Percentiles rank a stretch among this genome's conserved stretches.
Conservation (phyloP, 2,329 filamentous ascomycete species). For the Microdochium trichocladiopsis region DNA sequence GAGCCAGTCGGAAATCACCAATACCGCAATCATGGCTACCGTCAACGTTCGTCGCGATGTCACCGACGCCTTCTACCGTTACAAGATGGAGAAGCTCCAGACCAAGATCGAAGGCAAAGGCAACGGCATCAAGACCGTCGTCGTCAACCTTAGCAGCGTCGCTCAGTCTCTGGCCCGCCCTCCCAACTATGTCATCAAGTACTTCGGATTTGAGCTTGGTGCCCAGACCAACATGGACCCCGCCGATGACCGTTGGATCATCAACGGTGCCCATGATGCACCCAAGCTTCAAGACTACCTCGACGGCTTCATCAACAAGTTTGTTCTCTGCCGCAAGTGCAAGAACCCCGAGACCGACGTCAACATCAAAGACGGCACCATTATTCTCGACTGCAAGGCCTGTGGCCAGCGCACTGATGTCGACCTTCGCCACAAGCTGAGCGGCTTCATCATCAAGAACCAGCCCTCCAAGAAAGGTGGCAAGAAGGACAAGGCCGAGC, state of each 20-base stretch:
- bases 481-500: slow-evolving; percentile 88
- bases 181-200: slow-evolving; percentile 96
- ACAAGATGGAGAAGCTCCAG: slow-evolving; percentile 99
- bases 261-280: slow-evolving; percentile 96
- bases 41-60: slow-evolving; percentile 98
- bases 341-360: slow-evolving; percentile 99
- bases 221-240: slow-evolving; percentile 98
- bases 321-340: slow-evolving; percentile 99
- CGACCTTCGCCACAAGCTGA: slow-evolving; percentile 90
- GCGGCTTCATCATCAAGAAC: slow-evolving; percentile 95
- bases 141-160: slow-evolving; percentile 94
- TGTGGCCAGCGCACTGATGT: slow-evolving; percentile 91
- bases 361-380: slow-evolving; percentile 86
- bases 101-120: slow-evolving; percentile 99
- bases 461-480: slow-evolving; percentile 85
- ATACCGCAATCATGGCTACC: slow-evolving; percentile 77
- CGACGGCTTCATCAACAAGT: slow-evolving; percentile 96
- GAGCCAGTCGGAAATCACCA: slow-evolving; percentile 6
- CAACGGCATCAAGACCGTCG: slow-evolving; percentile 98
- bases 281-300: slow-evolving; percentile 96
- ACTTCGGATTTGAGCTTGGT: slow-evolving; percentile 97
- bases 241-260: slow-evolving; percentile 98
- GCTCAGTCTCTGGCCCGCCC: slow-evolving; percentile 88
- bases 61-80: slow-evolving; percentile 98
- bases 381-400: slow-evolving; percentile 95